Percentiles rank a stretch among this genome's conserved stretches.
phyloP scores from a whole-genome alignment of 2,329 filamentous ascomycete species.

The Colletotrichum siamense region DNA sequence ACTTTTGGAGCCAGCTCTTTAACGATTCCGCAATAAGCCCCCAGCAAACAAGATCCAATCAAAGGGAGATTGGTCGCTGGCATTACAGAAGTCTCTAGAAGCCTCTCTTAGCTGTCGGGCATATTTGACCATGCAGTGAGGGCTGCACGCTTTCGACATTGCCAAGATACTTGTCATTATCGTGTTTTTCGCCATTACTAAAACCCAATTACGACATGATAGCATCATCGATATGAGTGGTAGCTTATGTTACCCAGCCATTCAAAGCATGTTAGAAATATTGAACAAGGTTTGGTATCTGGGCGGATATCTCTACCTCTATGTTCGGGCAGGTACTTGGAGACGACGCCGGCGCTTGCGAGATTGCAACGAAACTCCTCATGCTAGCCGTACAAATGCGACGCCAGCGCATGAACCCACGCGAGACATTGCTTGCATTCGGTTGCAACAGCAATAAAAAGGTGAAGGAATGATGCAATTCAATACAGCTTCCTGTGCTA shows the following conservation, averaged over 20 bases:
- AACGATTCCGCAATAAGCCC: fast-evolving
- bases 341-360: fast-evolving
- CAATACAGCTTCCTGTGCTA: fast-evolving
- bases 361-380: neutral
- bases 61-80: neutral
- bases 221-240: too few species aligned
- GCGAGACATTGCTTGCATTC: fast-evolving
- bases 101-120: neutral
- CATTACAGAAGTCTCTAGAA: fast-evolving
- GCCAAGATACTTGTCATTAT: fast-evolving
- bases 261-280: too few species aligned
- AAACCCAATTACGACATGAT: fast-evolving
- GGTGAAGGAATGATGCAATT: fast-evolving
- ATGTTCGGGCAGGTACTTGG: fast-evolving
- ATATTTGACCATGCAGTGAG: too few species aligned
- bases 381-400: neutral
- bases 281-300: neutral
- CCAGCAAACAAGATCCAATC: neutral
- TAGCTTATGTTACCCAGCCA: too few species aligned
- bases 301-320: fast-evolving
- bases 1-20: neutral
- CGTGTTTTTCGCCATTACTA: fast-evolving
- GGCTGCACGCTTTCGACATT: neutral
- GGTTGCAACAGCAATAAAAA: neutral
- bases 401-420: fast-evolving